These are phyloP conservation scores for Niveomyces coronatus DNA, from an alignment of 2,329 filamentous ascomycete species.

Conservation along the genomic window DNA sequence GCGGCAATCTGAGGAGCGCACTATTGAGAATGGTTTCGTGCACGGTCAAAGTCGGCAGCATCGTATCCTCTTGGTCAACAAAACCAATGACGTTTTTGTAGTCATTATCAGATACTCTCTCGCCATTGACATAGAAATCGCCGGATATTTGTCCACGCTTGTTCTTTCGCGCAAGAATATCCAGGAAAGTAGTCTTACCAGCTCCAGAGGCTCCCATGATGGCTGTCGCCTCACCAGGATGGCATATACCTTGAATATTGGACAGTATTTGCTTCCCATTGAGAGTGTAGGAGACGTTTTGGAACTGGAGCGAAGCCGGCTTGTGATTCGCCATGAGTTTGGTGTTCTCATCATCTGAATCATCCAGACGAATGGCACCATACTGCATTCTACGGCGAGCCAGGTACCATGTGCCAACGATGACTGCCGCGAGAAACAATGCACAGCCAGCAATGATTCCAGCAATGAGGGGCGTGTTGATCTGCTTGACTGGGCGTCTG, in stretches of 20 bases:
- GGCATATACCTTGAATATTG: constrained; percentile 74
- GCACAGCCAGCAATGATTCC: constrained; percentile 80
- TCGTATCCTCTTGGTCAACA: constrained; percentile 95
- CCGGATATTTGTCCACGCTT: constrained; percentile 74
- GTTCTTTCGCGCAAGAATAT: constrained; percentile 93
- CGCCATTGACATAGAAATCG: constrained; percentile 86
- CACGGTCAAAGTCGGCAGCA: constrained; percentile 90
- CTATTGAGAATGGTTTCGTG: constrained; percentile 97
- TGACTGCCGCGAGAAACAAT: constrained; percentile 79
- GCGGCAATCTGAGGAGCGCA: constrained; percentile 80
- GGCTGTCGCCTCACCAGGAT: constrained; percentile 88
- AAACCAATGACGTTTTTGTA: constrained; percentile 92
- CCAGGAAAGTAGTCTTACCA: constrained; percentile 93
- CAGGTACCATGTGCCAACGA: constrained; percentile 78
- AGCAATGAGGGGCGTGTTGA: constrained; percentile 64
- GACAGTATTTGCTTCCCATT: constrained; percentile 81
- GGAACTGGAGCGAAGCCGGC: constrained; percentile 77
- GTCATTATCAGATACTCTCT: constrained; percentile 73
- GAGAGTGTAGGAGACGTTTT: constrained; percentile 75
- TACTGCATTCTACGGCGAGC: constrained; percentile 61
- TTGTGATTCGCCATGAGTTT: constrained; percentile 89
- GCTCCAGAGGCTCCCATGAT: constrained; percentile 98
- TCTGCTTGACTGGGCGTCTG: constrained; percentile 35
- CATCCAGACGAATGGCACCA: constrained; percentile 73
- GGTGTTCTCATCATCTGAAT: constrained; percentile 77